Percentiles rank a stretch among this genome's conserved stretches.
Conservation (phyloP, 106 monocot genomes). For the Alisma plantagoaquatica region DNA sequence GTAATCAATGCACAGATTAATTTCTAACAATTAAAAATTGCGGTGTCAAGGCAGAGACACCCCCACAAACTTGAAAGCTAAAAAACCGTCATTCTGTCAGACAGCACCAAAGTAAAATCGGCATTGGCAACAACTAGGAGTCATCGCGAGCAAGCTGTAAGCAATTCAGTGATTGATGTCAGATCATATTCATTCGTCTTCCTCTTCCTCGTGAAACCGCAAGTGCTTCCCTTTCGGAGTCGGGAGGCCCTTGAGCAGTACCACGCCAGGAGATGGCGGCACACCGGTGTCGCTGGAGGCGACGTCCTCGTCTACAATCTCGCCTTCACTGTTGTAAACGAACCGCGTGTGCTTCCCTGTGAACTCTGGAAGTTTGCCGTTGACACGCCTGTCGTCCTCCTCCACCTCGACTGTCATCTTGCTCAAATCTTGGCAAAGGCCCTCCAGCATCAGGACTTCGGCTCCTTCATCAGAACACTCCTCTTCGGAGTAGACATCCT, state of each 20-base stretch:
- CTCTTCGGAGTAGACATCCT: conserved; percentile 7
- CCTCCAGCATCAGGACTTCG: conserved; percentile 21
- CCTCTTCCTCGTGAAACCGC: conserved; percentile 71
- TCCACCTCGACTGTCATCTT: conserved; percentile 32
- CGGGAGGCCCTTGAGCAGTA: conserved; percentile 66
- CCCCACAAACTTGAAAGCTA: too few species aligned
- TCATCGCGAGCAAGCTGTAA: too few species aligned
- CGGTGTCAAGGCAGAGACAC: too few species aligned
- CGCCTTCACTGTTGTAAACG: conserved; percentile 67
- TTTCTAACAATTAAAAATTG: too few species aligned
- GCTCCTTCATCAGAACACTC: conserved; percentile 14
- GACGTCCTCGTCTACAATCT: conserved; percentile 44
- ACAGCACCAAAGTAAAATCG: too few species aligned
- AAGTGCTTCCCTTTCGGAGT: conserved; percentile 79
- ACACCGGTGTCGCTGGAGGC: background rate
- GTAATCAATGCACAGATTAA: too few species aligned
- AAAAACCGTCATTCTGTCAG: too few species aligned
- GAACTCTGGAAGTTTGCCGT: conserved; percentile 41
- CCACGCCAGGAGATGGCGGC: conserved; percentile 15
- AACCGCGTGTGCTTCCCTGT: conserved; percentile 71
- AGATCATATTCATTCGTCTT: too few species aligned
- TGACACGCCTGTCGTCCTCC: conserved; percentile 5
- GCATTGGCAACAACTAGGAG: too few species aligned
- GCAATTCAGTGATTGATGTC: too few species aligned
- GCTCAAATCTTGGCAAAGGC: conserved; percentile 44